Evolutionary conservation across 495 filamentous ascomycete species (phyloP), one percentile per base, ranked within the genome.

Genomic region (Trichodelitschia bisporula): DNA sequence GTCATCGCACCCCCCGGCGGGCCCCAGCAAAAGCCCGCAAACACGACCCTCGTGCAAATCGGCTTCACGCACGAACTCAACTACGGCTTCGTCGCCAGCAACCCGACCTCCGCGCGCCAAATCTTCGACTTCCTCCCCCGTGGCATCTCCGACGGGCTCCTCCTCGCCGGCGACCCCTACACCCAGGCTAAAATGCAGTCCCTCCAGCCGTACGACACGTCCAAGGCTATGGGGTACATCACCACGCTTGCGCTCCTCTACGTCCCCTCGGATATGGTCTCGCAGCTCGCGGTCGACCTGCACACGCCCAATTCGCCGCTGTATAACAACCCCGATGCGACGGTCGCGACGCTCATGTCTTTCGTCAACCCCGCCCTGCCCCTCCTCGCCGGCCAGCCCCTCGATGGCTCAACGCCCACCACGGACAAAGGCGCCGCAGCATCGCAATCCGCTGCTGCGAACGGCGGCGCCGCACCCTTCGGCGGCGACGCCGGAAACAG

Each of bases 311-410:
- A 54, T 26, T 70, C 77, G 8, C 41, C 53, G 25, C 48, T 95
- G n/a, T 93, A 91, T 55, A 55, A 68, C 36, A 69, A 77, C 48
- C 48, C 55, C 1, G 50, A 69, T 27, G 29, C 41, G 2, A 56
- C 72, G 19, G 60, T 75, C 18, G 51, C 57, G 35, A 66, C 71
- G 11, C 49, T 97, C 39, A 75, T 89, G 38, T 52, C 52, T 37
- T 63, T 90, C 55, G 72, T 97, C 44, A 80, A 95, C 51, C 65
- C 77, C 10, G 59, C 72, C 2, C 76, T 95, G 45, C 75, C 80
- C 28, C 64, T 95, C 21, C 49, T 61, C n/a, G 62, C 71, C 24
- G 65, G 65, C 18, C 51, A 58, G 20, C 46, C 47, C 8, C 36
- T 38, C 15, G 45, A 43, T 4, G 34, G 43, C 8, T 42, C 39